A percentile compares a stretch with the other conserved stretches of the same genome.
Conservation (phyloP, 768 basidiomycete genomes). For the Neoboletus magnificus region DNA sequence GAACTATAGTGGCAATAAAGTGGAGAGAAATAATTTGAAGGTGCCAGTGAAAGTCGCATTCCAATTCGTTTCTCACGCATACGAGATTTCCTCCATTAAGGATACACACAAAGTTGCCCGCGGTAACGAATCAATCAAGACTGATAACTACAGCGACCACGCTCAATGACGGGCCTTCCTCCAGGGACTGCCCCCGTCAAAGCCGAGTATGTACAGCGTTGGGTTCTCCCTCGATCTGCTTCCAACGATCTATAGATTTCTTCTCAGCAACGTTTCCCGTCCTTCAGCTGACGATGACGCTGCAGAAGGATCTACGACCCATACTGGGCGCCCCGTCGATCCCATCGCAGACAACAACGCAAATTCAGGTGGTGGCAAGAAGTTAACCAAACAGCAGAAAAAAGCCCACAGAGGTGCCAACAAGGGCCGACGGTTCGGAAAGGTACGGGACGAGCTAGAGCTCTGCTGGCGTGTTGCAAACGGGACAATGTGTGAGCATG, state of each 20-base stretch:
- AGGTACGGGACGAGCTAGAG: slow-evolving; percentile 74
- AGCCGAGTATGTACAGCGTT: slow-evolving; percentile 39
- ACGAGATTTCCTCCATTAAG: no score
- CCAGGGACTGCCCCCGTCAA: slow-evolving; percentile 54
- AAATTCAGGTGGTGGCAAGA: slow-evolving; percentile 33
- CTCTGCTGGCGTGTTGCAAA: slow-evolving; percentile 80
- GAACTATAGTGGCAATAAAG: no score
- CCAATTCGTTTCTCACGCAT: no score
- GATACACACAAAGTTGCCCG: no score
- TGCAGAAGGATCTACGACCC: slow-evolving; percentile 57
- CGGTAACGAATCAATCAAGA: neutral
- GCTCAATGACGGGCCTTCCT: slow-evolving; percentile 12
- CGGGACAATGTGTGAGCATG: slow-evolving; percentile 68
- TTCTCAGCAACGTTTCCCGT: slow-evolving; percentile 31
- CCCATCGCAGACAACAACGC: slow-evolving; percentile 34
- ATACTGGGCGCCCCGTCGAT: slow-evolving; percentile 19
- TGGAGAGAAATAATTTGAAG: no score
- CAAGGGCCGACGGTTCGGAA: slow-evolving; percentile 76
- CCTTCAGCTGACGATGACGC: slow-evolving; percentile 51
- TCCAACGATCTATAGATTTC: slow-evolving; percentile 34
- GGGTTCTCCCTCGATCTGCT: neutral
- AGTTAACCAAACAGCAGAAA: slow-evolving; percentile 59
- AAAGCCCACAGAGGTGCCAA: slow-evolving; percentile 79
- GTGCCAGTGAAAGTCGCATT: no score
- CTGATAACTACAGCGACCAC: neutral